Conservation (phyloP, 805 yeast species). For the Saccharomycopsis vini region DNA sequence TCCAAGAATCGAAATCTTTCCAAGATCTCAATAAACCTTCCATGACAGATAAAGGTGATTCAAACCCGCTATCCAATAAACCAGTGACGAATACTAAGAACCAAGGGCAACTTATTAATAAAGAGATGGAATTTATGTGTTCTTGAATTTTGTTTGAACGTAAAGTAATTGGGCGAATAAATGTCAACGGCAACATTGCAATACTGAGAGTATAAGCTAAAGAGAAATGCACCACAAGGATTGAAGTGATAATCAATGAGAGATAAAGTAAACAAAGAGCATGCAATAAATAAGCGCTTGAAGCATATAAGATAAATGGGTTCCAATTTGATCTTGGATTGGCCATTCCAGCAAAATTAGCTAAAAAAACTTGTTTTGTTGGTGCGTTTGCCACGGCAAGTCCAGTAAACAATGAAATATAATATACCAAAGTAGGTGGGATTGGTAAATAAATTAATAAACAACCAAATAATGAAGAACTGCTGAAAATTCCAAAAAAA, state of each 20-base stretch:
- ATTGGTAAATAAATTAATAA: constrained; percentile 22
- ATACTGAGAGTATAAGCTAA: constrained; percentile 66
- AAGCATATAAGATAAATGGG: constrained; percentile 15
- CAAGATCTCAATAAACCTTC: constrained; percentile 53
- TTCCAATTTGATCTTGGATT: constrained; percentile 6
- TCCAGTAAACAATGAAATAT: constrained; percentile 62
- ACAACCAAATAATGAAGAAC: constrained; percentile 23
- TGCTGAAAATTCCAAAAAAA: constrained; percentile 23
- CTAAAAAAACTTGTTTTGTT: constrained; percentile 15
- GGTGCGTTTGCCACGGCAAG: constrained; percentile 39
- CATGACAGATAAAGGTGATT: constrained; percentile 29
- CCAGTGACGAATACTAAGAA: constrained; percentile 25
- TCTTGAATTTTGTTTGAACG: constrained; percentile 12
- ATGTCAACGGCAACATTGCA: constrained; percentile 65
- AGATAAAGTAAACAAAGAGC: constrained; percentile 47
- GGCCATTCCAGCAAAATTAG: constrained; percentile 4
- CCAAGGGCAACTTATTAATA: constrained; percentile 28
- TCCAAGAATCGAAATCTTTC: constrained; percentile 69
- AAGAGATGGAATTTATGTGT: constrained; percentile 21
- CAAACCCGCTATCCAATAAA: constrained; percentile 16
- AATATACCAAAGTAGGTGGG: constrained; percentile 40
- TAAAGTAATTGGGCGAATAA: constrained; percentile 29
- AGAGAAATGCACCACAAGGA: constrained; percentile 77
- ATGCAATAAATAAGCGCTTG: constrained; percentile 24
- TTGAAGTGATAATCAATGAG: constrained; percentile 60